These are phyloP conservation scores for Phaeoacremonium minimum DNA, from an alignment of 2,329 filamentous ascomycete genomes.

Conservation along the genomic window DNA sequence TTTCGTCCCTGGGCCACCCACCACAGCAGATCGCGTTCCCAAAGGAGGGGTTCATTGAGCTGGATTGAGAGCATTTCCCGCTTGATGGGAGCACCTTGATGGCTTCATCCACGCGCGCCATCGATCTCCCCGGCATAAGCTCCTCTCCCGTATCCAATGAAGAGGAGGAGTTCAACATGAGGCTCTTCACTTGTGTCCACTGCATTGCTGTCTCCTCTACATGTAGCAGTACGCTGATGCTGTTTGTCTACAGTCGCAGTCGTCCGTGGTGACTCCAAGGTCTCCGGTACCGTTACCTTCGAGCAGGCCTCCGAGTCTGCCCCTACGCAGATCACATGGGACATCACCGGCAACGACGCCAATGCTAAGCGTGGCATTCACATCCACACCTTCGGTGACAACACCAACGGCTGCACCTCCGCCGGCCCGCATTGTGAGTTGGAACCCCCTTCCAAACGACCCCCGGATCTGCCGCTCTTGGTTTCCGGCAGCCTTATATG, in stretches of 20 bases:
- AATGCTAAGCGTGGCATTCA: conserved; percentile 98
- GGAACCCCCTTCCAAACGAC: not conserved
- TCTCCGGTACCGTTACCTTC: conserved; percentile 91
- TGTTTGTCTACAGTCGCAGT: conserved; percentile 68
- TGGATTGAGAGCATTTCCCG: conserved; percentile 57
- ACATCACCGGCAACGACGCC: conserved; percentile 87
- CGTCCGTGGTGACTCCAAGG: conserved; percentile 94
- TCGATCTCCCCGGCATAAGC: too few species aligned
- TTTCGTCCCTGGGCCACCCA: too few species aligned
- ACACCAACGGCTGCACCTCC: conserved; percentile 99
- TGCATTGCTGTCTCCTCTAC: too few species aligned
- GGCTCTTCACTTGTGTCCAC: too few species aligned
- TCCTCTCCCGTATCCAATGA: too few species aligned
- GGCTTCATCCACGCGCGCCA: too few species aligned
- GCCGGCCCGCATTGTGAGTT: conserved; percentile 92
- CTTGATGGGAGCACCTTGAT: conserved; percentile 38
- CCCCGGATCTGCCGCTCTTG: conserved; percentile 1
- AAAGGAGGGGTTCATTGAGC: conserved; percentile 33
- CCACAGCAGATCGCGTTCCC: too few species aligned
- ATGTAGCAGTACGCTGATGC: too few species aligned
- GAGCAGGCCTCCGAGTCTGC: conserved; percentile 82
- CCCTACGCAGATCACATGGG: conserved; percentile 84
- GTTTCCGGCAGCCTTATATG: too few species aligned
- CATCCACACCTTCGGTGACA: conserved; percentile 98
- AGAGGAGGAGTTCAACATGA: too few species aligned